Conservation (phyloP, 73 alveolate genomes). For the Tetrahymena malaccensis region DNA sequence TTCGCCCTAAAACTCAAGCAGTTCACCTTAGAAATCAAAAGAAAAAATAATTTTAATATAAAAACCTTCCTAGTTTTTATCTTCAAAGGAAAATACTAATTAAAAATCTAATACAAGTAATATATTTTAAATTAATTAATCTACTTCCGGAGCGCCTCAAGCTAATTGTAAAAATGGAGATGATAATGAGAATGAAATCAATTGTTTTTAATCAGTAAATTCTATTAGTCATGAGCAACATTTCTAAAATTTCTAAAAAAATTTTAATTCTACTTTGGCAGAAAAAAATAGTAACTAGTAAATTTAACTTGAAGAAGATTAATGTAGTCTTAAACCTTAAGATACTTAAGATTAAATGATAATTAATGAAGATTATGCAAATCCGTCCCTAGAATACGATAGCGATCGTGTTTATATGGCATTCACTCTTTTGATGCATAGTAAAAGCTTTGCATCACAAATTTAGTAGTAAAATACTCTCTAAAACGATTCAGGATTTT, state of each 20-base stretch:
- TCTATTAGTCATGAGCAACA: neutral
- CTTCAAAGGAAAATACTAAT: neutral
- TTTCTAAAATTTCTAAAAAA: neutral
- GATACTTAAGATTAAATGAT: neutral
- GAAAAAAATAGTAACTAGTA: neutral
- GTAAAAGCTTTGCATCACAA: neutral
- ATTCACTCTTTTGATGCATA: neutral
- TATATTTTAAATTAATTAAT: too few relatives aligned
- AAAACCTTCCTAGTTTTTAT: neutral
- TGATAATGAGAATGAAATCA: neutral
- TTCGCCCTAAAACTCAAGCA: neutral
- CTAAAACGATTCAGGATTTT: neutral
- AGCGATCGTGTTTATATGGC: neutral
- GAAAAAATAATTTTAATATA: neutral
- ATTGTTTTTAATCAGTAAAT: too few relatives aligned
- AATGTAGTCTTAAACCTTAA: neutral
- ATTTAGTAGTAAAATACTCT: neutral
- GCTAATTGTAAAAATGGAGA: too few relatives aligned
- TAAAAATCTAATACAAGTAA: neutral
- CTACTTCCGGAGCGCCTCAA: neutral
- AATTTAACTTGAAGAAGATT: too few relatives aligned
- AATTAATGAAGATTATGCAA: neutral
- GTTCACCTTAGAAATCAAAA: neutral
- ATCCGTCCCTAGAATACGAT: neutral
- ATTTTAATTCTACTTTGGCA: neutral